Evolutionary conservation across 1,139 yeast species (phyloP), one percentile per base, ranked within the genome.

Genomic region (Scheffersomyces stambukii): DNA sequence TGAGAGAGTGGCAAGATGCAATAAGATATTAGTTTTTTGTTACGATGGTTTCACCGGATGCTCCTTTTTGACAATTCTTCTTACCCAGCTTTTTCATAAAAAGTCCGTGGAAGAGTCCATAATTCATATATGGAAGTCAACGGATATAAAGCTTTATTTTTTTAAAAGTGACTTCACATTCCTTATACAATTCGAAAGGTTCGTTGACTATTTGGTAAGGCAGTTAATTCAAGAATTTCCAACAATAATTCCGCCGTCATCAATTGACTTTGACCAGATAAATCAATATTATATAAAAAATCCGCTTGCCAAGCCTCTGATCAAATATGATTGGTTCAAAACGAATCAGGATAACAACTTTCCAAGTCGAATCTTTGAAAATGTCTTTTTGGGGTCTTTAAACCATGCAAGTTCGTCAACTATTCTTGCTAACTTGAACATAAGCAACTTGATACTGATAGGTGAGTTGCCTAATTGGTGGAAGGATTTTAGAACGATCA

Each of bases 1-100:
- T 19, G 46, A 58, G 24, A 30, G 43, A n/a, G 41, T 53, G 33
- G 42, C 27, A 28, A 31, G 26, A 46, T 50, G 25, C 33, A 46
- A 28, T 48, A 56, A 35, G 19, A 49, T 60, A 3, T 60, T 62
- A 31, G 42, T 62, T 4, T 62, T 58, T 33, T 58, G 58, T 3
- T 57, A 53, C 36, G 71, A 64, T 38, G 70, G 71, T 0, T 64
- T 60, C 36, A 62, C 71, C 9, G 69, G 69, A 2, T 46, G 59
- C 21, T 53, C 66, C 4, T 36, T 63, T 19, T 41, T 64, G 22
- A 39, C 55, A 4, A 48, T 62, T 23, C 40, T 57, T 1, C 38
- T 57, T 13, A 53, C 52, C 4, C 43, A 43, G 30, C 43, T 54
- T 30, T 41, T 52, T 21, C 33, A 36, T 21, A 35, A 43, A 20